These are phyloP conservation scores for Phellopilus nigrolimitatus DNA, from an alignment of 1,284 basidiomycete genomes.

Conservation along the genomic window DNA sequence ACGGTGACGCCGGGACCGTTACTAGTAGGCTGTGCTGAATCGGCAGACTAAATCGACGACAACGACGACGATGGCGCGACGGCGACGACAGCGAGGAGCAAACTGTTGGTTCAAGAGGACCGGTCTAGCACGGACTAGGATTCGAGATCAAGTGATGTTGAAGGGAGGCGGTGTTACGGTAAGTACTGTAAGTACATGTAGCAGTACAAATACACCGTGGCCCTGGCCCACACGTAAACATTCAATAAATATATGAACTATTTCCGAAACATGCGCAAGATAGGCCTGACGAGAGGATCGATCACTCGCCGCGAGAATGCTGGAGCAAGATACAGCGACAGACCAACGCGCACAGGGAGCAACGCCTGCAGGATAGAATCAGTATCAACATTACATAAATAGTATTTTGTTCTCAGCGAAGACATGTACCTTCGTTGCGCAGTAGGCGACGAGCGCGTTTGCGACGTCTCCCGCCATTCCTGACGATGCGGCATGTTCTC, in stretches of 20 bases:
- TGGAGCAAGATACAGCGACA: slow-evolving; percentile 73
- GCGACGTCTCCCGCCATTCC: slow-evolving; percentile 64
- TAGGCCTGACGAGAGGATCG: slow-evolving; percentile 44
- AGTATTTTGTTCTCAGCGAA: not conserved
- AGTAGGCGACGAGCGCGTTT: slow-evolving; percentile 81
- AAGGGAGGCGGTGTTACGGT: too few relatives aligned
- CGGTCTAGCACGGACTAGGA: too few relatives aligned
- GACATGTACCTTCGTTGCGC: slow-evolving; percentile 82
- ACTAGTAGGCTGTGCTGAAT: not conserved
- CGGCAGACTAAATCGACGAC: not conserved
- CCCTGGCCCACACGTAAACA: not conserved
- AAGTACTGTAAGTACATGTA: too few relatives aligned
- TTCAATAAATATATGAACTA: not conserved
- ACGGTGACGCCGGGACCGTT: not conserved
- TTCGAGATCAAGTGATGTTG: too few relatives aligned
- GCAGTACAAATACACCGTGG: too few relatives aligned
- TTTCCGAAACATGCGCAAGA: slow-evolving; percentile 27
- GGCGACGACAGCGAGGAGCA: not conserved
- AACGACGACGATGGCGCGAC: not conserved
- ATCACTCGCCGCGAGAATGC: slow-evolving; percentile 64
- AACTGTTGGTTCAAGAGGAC: too few relatives aligned
- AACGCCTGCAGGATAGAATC: slow-evolving; percentile 50
- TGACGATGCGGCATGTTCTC: too few relatives aligned
- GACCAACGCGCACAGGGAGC: slow-evolving; percentile 69
- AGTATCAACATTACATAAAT: not conserved